A percentile compares a stretch with the other conserved stretches of the same genome.
These are phyloP conservation scores for Termitomyces sp. DNA, from an alignment of 768 basidiomycete genomes.

Conservation along the genomic window DNA sequence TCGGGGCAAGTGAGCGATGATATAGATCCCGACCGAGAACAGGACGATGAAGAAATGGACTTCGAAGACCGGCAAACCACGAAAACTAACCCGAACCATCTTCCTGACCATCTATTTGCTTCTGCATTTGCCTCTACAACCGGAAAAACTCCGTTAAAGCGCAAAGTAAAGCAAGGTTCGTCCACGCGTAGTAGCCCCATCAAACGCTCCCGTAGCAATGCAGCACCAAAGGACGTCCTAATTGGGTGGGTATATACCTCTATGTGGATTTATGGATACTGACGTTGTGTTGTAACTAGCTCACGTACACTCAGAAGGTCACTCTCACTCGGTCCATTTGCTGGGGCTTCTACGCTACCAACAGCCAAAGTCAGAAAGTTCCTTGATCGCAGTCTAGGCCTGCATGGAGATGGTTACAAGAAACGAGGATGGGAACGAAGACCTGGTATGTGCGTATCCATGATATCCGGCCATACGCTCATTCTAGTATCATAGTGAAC, in stretches of 20 bases:
- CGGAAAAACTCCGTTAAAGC: slow-evolving; percentile 17
- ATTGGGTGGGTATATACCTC: slow-evolving; percentile 42
- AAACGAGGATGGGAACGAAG: slow-evolving; percentile 54
- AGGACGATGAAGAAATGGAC: slow-evolving; percentile 19
- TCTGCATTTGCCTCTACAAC: slow-evolving; percentile 42
- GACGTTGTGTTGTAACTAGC: slow-evolving; percentile 24
- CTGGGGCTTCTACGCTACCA: slow-evolving; percentile 40
- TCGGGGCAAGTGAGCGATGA: background rate
- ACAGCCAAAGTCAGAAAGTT: slow-evolving; percentile 47
- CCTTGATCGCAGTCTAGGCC: slow-evolving; percentile 42
- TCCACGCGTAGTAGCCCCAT: slow-evolving; percentile 19
- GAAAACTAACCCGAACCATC: slow-evolving; percentile 38
- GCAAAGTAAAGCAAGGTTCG: slow-evolving; percentile 18
- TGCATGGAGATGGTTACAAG: slow-evolving; percentile 35
- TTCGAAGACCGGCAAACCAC: slow-evolving; percentile 16
- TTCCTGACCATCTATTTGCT: slow-evolving; percentile 61
- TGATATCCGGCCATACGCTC: background rate
- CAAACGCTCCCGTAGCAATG: slow-evolving; percentile 24
- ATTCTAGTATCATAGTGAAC: slow-evolving; percentile 33
- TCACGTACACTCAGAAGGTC: slow-evolving; percentile 51
- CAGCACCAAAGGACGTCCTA: slow-evolving; percentile 42
- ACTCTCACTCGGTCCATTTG: slow-evolving; percentile 25
- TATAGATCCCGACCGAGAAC: slow-evolving; percentile 14
- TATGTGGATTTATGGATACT: background rate
- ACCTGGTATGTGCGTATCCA: slow-evolving; percentile 38